Conservation (phyloP, 805 yeast genomes). For the Saturnispora gosingensis region DNA sequence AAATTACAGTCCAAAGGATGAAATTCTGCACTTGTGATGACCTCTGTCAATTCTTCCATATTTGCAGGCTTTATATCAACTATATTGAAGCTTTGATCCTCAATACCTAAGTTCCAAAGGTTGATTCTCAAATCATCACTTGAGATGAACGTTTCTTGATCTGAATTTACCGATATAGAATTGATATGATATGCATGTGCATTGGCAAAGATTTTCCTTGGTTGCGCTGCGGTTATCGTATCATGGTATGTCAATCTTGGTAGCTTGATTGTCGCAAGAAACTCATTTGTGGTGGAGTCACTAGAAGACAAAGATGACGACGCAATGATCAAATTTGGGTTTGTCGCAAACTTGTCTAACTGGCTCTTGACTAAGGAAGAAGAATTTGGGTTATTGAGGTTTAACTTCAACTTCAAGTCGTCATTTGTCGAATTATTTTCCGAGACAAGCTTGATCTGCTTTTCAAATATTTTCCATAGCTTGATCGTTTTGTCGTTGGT, state of each 20-base stretch:
- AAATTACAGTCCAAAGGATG: conserved; percentile 89
- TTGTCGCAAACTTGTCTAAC: conserved; percentile 21
- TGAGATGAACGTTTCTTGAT: conserved; percentile 88
- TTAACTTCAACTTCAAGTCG: background rate
- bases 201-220: conserved; percentile 82
- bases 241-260: conserved; percentile 93
- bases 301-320: background rate
- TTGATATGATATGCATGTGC: conserved; percentile 98
- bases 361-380: conserved; percentile 17
- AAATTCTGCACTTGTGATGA: conserved; percentile 92
- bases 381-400: conserved; percentile 2
- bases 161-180: conserved; percentile 88
- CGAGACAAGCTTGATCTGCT: conserved; percentile 81
- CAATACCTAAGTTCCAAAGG: conserved; percentile 88
- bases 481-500: conserved; percentile 98
- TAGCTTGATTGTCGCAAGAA: conserved; percentile 45
- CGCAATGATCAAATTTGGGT: conserved; percentile 15
- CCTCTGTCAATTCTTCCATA: conserved; percentile 98
- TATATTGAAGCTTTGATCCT: conserved; percentile 92
- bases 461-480: conserved; percentile 92
- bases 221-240: conserved; percentile 89
- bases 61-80: conserved; percentile 96
- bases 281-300: background rate
- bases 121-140: conserved; percentile 94
- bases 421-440: conserved; percentile 71